Base-by-base conservation (phyloP, 768 basidiomycete genomes). In the Zangia roseola region DNA sequence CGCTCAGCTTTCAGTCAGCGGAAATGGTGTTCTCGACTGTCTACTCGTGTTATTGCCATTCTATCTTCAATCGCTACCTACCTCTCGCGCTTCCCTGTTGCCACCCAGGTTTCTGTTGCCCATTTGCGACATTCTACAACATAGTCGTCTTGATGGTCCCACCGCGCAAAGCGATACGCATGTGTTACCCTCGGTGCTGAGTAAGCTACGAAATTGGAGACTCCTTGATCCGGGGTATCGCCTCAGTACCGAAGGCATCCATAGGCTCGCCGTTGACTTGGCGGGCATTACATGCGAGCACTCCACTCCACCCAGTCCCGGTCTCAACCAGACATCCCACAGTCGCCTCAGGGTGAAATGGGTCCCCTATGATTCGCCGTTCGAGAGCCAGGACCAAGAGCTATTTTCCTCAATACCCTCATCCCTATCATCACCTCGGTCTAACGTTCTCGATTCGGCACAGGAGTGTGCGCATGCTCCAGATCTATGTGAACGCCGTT, bases 161-260 rank as follows among this genome's bases (percentile, higher is more conserved):
- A 21, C 12, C 4, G 47, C 43, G 21, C 45, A 31, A 21, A 10
- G 1, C 10, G 36, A 53, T 4, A 13, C 41, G 16, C 43, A 52
- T 37, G 12, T 63, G 8, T 43, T 65, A 9, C 61, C 63, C 34
- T 50, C 13, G 43, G 64, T 63, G 16, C 45, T 65, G 51, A 41
- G 37, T 16, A 63, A 43, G 48, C 49, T 65, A 37, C 55, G 61
- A 16, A 47, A 45, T 8, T 65, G 63, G 64, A 56, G 63, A 37
- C 47, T 66, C 37, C 53, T 63, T 19, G 56, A 60, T 26, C 49
- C 42, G 19, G 38, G 39, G 0, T 16, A 48, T 46, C 63, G 60
- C 6, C 41, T 20, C 46, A 55, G 56, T 26, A 20, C 45, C 24
- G 39, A 34, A 8, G 52, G 50, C 7, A 13, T 61, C 20, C 43